Evolutionary conservation across 1,284 basidiomycete species (phyloP).

Genomic region (Ceratobasidium sp.): DNA sequence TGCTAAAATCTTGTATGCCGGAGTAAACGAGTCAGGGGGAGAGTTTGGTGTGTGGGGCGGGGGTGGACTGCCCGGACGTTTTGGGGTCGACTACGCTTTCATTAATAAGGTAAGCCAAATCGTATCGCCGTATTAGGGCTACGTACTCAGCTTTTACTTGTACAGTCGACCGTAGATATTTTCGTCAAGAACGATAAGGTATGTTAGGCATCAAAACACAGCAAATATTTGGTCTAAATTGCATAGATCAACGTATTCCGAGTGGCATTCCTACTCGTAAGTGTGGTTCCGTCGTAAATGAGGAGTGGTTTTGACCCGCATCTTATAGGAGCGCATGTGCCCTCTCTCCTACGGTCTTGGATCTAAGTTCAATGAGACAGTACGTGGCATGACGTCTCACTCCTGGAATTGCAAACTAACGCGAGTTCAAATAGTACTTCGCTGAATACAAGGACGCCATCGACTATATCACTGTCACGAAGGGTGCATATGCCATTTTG

Average conservation of each 20-base stretch:
- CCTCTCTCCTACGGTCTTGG: constrained; percentile 62
- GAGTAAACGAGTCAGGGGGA: constrained; percentile 50
- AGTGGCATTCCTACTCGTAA: constrained; percentile 63
- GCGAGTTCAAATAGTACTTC: constrained; percentile 59
- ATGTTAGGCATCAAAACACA: no score
- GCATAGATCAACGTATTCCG: constrained; percentile 63
- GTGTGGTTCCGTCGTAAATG: not conserved
- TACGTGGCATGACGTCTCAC: constrained; percentile 48
- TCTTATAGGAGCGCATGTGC: constrained; percentile 59
- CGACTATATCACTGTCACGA: constrained; percentile 61
- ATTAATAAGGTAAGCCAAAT: constrained; percentile 60
- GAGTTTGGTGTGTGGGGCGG: constrained; percentile 46
- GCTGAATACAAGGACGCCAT: constrained; percentile 61
- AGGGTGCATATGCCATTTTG: constrained; percentile 62
- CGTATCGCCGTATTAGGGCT: not conserved
- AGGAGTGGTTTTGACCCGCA: no score
- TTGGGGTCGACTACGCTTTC: constrained; percentile 63
- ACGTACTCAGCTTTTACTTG: not conserved
- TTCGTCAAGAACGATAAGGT: constrained; percentile 63
- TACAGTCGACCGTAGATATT: constrained; percentile 62
- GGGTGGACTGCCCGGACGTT: constrained; percentile 51
- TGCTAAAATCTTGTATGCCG: constrained; percentile 49
- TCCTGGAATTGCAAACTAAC: not conserved
- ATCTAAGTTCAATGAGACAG: constrained; percentile 63
- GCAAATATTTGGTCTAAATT: not conserved